These are phyloP conservation scores for Phytophthora cactorum DNA, from an alignment of 352 stramenopile genomes.

Conservation along the genomic window DNA sequence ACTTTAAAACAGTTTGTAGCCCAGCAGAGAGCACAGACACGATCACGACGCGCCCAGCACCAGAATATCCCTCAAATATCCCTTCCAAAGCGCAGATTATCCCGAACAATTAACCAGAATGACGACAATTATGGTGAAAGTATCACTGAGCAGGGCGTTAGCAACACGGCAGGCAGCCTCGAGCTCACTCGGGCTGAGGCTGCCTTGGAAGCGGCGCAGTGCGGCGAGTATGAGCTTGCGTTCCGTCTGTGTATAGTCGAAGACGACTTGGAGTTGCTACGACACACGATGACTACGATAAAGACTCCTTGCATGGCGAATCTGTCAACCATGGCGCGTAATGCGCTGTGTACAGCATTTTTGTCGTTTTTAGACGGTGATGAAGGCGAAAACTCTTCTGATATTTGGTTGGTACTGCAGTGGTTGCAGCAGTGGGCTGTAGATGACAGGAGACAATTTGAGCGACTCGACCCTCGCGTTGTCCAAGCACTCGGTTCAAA, in stretches of 20 bases:
- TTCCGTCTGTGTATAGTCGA: slow-evolving; percentile 63
- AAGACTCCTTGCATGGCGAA: slow-evolving; percentile 37
- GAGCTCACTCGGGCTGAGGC: slow-evolving; percentile 50
- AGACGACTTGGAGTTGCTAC: slow-evolving; percentile 52
- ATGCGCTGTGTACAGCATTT: slow-evolving; percentile 61
- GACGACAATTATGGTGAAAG: slow-evolving; percentile 12
- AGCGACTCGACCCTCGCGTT: slow-evolving; percentile 51
- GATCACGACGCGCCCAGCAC: slow-evolving; percentile 6
- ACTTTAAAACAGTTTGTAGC: slow-evolving; percentile 42
- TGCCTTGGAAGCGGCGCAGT: slow-evolving; percentile 42
- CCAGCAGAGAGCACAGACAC: slow-evolving; percentile 24
- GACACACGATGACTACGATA: slow-evolving; percentile 41
- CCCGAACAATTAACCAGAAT: background rate
- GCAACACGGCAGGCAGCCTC: background rate
- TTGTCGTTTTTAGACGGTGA: slow-evolving; percentile 50
- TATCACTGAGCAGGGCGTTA: slow-evolving; percentile 7
- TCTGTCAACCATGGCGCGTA: slow-evolving; percentile 43
- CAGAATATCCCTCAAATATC: slow-evolving; percentile 29
- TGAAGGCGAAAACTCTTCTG: slow-evolving; percentile 9
- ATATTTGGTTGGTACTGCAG: slow-evolving; percentile 51
- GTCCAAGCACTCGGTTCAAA: slow-evolving; percentile 38
- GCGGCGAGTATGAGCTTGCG: slow-evolving; percentile 55
- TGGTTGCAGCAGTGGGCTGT: slow-evolving; percentile 50
- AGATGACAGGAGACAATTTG: slow-evolving; percentile 22
- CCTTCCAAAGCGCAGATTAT: slow-evolving; percentile 13